Evolutionary conservation across 306 rosid genomes (phyloP), one percentile per base, ranked within the genome.

Genomic region (Vigna hirtella): DNA sequence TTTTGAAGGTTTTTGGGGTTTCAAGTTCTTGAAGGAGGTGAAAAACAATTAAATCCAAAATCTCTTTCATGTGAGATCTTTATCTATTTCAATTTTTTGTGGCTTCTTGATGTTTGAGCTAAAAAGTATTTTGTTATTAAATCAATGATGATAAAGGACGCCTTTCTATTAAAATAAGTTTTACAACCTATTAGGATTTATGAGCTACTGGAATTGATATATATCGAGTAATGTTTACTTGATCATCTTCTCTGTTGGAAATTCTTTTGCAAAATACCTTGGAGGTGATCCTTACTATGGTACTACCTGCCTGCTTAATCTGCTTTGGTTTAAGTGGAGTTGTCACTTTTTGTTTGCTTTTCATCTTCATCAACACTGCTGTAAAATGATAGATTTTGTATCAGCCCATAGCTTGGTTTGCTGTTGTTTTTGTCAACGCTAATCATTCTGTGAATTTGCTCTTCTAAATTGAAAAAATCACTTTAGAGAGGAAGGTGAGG

Each of bases 1-100:
- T 70, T 81, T 75, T 82, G 79, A 88, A 95, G 99, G 99, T 91
- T 91, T 79, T 63, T 77, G 63, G 98, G 94, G 57, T 95, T 91
- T 87, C 98, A 93, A 88, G 36, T 82, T 81, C 85, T 93, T 40
- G 88, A 89, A 70, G 86, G 14, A 77, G 90, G 83, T 70, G 85
- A 83, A 73, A 67, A 81, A 69, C 77, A 87, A 69, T 72, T 70
- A 70, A 51, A 84, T 49, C 79, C 85, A 65, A 90, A 85, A 82
- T 80, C 93, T 68, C 65, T 59, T 81, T 70, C 88, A 74, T n/a
- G 97, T 90, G 85, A 85, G 92, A 71, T 65, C 57, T 79, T 62
- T 14, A 83, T 75, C 81, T 66, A 51, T 55, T 78, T 85, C 42
- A 24, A 0, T 76, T 68, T 38, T 18, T 53, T 32, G 17, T 49